Base-by-base conservation (phyloP, 2,329 filamentous ascomycete genomes). In the Talaromyces sp. region DNA sequence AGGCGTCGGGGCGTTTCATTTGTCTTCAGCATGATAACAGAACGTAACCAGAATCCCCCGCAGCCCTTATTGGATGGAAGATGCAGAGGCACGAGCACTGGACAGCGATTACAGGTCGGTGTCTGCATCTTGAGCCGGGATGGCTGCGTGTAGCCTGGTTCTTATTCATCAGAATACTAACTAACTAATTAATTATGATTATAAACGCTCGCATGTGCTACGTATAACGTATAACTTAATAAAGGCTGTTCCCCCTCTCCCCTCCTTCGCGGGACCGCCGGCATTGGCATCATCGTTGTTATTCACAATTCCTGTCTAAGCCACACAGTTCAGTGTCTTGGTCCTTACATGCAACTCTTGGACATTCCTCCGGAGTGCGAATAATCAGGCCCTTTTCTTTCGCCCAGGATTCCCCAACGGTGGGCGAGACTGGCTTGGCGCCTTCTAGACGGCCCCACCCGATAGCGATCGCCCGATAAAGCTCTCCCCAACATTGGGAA, bases 401-500 rank as follows among this genome's bases (percentile, higher is more conserved):
- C n/a, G 13, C 17, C 9, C 7, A 46, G 41, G 41, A 46, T 19
- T 46, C 43, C 43, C 43, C 43, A 46, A 46, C 43, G 43, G 43
- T 24, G 19, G 43, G 43, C 43, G 9, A 11, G 43, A 46, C 43
- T 46, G 43, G 43, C 43, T 46, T 46, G 43, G 43, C 43, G 49
- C 24, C 49, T 29, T 52, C 24, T 52, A 52, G 49, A 52, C 49
- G 24, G 49, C 49, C 49, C 49, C 49, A 52, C 49, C 41, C 31
- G 55, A 50, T 58, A 58, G 26, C 41, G 43, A 46, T 46, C 49
- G 49, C 24, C 49, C 24, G 27, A 52, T 52, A 52, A 52, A 51
- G 55, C 55, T 58, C 55, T 50, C 55, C 55, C 55, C 55, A 58
- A 58, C 55, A 29, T 32, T 58, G 31, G 19, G n/a, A 21, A 3